Evolutionary conservation across 106 monocot species (phyloP), one percentile per base, ranked within the genome.

Genomic region (Acanthochlamys bracteata): DNA sequence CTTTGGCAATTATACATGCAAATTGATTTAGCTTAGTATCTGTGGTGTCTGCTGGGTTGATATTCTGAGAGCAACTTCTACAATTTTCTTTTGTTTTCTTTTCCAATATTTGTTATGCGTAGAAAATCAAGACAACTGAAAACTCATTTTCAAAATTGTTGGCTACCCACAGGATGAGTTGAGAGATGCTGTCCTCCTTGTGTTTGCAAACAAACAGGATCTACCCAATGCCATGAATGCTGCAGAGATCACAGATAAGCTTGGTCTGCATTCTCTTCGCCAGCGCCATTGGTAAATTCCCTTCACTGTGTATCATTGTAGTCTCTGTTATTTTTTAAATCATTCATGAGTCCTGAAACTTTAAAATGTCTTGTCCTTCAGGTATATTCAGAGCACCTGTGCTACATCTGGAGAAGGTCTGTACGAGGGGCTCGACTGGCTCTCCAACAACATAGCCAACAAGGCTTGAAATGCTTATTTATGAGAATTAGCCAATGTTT

Each of bases 351-450:
- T 33, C 6, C 6, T 33, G 33, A 33, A 33, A 33, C 33, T 33
- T 1, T 33, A 33, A 33, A 3, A 33, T 22, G 9, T 22, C 10
- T 20, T 55, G 16, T 11, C 42, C 0, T 61, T 63, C 74, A 83
- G 82, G 82, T 83, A 83, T 61, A 82, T 82, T 41, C 82, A 82
- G 82, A 82, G 82, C 78, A 82, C 82, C 11, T 82, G 82, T 68
- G 82, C 82, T 24, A 82, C 82, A 15, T 77, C 82, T 63, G 82
- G 82, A 52, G 82, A 82, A 69, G 82, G 82, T 24, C 66, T 82
- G 74, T 82, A 82, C 20, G 82, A 82, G 66, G 82, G 82, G 27
- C 66, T 82, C 26, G 82, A 83, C 17, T 83, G 82, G 82, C 82
- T 83, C 20, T 83, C 82, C 43, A 83, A 72, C 77, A 82, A 82